phyloP scores from a whole-genome alignment of 2,329 filamentous ascomycete species.

The Penicillium sp. region DNA sequence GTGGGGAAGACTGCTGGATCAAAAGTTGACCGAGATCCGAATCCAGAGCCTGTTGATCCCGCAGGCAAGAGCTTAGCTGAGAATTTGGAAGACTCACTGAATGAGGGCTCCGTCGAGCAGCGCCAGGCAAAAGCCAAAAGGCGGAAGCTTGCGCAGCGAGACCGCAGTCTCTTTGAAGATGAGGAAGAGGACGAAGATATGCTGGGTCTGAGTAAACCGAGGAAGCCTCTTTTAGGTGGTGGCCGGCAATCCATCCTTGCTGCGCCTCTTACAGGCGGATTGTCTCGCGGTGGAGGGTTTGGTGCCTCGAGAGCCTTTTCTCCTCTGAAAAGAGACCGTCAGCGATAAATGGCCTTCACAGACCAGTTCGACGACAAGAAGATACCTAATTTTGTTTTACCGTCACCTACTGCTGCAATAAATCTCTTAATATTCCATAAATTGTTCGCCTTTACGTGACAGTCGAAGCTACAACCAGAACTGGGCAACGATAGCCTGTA shows the following conservation, averaged over 20 bases:
- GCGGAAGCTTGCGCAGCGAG: constrained; percentile 59
- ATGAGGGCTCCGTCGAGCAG: constrained; percentile 18
- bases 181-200: constrained; percentile 51
- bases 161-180: constrained; percentile 64
- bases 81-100: constrained; percentile 15
- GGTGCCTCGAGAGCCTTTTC: constrained; percentile 58
- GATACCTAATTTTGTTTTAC: too few relatives aligned
- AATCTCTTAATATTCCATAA: too few relatives aligned
- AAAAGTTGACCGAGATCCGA: background rate
- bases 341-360: constrained; percentile 21
- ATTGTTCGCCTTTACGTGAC: too few relatives aligned
- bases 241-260: constrained; percentile 16
- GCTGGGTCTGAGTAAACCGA: constrained; percentile 19
- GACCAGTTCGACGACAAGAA: too few relatives aligned
- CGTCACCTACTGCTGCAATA: too few relatives aligned
- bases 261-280: constrained; percentile 9
- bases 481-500: too few relatives aligned
- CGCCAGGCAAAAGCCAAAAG: constrained; percentile 56
- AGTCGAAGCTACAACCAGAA: too few relatives aligned
- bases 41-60: constrained; percentile 3
- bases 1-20: background rate
- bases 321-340: constrained; percentile 64
- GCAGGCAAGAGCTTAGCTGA: constrained; percentile 4
- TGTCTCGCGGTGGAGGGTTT: constrained; percentile 26
- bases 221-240: constrained; percentile 21